Conservation (phyloP, 495 filamentous ascomycete genomes). For the Friedmanniomyces simplex region DNA sequence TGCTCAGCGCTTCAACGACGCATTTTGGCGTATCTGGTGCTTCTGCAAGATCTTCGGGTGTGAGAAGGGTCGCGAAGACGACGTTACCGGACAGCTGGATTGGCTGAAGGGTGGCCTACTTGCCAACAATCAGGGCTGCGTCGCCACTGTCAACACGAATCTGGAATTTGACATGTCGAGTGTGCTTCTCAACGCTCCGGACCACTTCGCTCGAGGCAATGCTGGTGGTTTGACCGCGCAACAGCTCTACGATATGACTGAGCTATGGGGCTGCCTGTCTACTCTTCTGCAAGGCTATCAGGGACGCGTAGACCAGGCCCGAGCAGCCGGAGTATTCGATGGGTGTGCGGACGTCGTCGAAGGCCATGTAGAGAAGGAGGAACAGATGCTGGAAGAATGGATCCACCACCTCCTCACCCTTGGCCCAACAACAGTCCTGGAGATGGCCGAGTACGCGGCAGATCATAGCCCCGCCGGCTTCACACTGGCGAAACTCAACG, state of each 20-base stretch:
- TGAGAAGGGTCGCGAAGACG: conserved; percentile 48
- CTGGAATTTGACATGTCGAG: conserved; percentile 44
- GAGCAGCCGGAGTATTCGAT: conserved; percentile 47
- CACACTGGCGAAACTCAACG: conserved; percentile 41
- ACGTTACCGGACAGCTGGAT: conserved; percentile 51
- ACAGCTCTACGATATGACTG: conserved; percentile 55
- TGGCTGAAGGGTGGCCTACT: conserved; percentile 51
- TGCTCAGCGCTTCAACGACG: conserved; percentile 49
- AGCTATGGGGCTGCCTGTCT: conserved; percentile 55
- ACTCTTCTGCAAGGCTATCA: conserved; percentile 49
- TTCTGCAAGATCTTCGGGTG: conserved; percentile 59
- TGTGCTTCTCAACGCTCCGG: conserved; percentile 46
- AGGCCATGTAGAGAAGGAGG: conserved; percentile 45
- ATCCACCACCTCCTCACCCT: conserved; percentile 50
- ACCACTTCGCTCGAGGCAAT: conserved; percentile 52
- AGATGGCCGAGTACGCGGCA: conserved; percentile 36
- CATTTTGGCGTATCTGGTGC: conserved; percentile 60
- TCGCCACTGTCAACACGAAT: conserved; percentile 30
- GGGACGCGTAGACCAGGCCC: conserved; percentile 45
- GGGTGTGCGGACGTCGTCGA: conserved; percentile 32
- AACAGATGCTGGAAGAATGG: conserved; percentile 53
- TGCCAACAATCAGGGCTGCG: conserved; percentile 36
- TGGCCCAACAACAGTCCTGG: conserved; percentile 46
- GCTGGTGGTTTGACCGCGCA: conserved; percentile 42
- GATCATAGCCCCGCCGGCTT: conserved; percentile 41